These are phyloP conservation scores for Colletotrichum sp. DNA, from an alignment of 2,329 filamentous ascomycete species.

Conservation along the genomic window DNA sequence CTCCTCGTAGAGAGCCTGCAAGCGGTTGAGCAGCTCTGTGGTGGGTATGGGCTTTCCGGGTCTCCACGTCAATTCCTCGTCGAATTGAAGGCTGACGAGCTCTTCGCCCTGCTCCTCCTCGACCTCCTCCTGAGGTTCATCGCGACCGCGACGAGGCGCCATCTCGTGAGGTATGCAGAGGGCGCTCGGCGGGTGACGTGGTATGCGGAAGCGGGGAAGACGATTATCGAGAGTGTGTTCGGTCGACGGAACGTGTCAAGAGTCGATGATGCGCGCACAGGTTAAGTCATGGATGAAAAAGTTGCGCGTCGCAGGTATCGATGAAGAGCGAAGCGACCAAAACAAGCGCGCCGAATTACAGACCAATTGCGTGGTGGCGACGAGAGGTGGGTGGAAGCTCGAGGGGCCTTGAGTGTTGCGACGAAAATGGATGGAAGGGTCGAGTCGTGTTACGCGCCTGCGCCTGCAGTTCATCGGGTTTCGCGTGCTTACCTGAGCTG, in stretches of 20 bases:
- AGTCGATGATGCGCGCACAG: slow-evolving; percentile 6
- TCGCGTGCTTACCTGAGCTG: slow-evolving; percentile 23
- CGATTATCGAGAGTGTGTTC: slow-evolving; percentile 7
- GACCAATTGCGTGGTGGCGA: slow-evolving; percentile 16
- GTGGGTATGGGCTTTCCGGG: slow-evolving; percentile 89
- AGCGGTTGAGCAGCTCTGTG: slow-evolving; percentile 78
- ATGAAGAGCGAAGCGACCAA: not conserved
- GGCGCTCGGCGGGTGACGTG: slow-evolving; percentile 16
- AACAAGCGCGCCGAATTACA: not conserved
- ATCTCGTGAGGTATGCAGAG: not conserved
- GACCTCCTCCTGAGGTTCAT: slow-evolving; percentile 19
- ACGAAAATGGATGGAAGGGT: slow-evolving; percentile 19
- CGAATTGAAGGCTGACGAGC: slow-evolving; percentile 70
- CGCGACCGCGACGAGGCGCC: slow-evolving; percentile 22
- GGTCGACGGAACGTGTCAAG: slow-evolving; percentile 16
- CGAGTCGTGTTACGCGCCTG: slow-evolving; percentile 21
- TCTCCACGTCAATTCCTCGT: slow-evolving; percentile 88
- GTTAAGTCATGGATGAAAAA: slow-evolving; percentile 10
- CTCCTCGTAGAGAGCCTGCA: slow-evolving; percentile 83
- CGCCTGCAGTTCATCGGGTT: slow-evolving; percentile 20
- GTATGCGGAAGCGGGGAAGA: slow-evolving; percentile 19
- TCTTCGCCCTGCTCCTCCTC: slow-evolving; percentile 23
- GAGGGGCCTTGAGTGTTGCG: slow-evolving; percentile 8
- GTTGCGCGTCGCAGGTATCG: not conserved
- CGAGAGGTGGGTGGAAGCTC: not conserved